phyloP scores from a whole-genome alignment of 2,329 filamentous ascomycete species.

The Aulographum hederae region DNA sequence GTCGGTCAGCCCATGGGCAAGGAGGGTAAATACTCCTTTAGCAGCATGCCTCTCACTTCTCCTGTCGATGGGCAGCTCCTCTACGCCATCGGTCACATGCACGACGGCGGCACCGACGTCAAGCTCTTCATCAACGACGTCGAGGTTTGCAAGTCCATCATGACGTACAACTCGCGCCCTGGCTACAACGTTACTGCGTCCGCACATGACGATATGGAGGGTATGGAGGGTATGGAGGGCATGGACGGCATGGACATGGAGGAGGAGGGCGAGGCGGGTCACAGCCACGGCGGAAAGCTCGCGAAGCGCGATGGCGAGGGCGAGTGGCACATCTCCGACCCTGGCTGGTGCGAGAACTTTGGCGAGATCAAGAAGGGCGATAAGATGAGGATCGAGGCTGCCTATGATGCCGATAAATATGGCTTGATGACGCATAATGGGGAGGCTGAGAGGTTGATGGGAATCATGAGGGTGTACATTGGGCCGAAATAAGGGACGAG shows the following conservation, averaged over 20 bases:
- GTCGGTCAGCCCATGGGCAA: conserved; percentile 2
- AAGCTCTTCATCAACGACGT: conserved; percentile 3
- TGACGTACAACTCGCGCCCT: conserved; percentile 3
- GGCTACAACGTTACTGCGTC: not conserved
- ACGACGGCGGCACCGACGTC: too few species aligned
- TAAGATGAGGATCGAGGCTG: not conserved
- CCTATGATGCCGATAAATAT: conserved; percentile 1
- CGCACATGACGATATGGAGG: not conserved
- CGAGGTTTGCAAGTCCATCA: conserved; percentile 3
- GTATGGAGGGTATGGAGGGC: too few species aligned
- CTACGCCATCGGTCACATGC: conserved; percentile 4
- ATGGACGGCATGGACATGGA: conserved; percentile 2
- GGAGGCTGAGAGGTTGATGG: conserved; percentile 4
- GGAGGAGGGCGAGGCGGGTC: not conserved
- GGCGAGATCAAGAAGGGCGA: not conserved
- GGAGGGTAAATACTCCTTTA: conserved; percentile 2
- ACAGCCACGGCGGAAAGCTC: not conserved
- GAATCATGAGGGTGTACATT: conserved; percentile 5
- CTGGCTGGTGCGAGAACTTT: conserved; percentile 4
- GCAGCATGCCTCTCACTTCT: not conserved
- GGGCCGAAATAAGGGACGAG: conserved; percentile 1
- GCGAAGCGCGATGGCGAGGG: not conserved
- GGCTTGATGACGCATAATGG: conserved; percentile 4
- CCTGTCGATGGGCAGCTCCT: conserved; percentile 1
- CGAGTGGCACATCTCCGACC: conserved; percentile 3